Base-by-base conservation (phyloP, 495 filamentous ascomycete genomes). In the Aspergillus olivimuriae region DNA sequence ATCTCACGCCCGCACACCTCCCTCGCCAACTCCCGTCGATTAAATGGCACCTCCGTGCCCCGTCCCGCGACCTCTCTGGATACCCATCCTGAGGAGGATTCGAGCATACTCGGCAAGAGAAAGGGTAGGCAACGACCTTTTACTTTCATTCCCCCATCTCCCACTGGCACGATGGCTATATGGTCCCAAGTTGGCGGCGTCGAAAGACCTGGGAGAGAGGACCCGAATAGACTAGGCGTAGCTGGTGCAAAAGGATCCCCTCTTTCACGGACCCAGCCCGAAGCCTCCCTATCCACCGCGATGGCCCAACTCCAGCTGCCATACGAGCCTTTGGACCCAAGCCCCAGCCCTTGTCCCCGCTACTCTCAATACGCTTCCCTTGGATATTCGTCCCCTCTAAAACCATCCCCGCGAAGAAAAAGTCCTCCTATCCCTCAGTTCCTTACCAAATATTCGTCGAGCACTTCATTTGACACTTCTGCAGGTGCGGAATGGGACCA, bases 401-500 rank as follows among this genome's bases (percentile, higher is more conserved):
- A 41, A 42, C 50, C 39, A 42, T 56, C 57, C 32, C 41, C 60
- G 9, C 61, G 50, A 32, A 62, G 46, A 46, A 44, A 55, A 40
- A 48, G 42, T 19, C 47, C 35, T 24, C 50, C 51, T 18, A 24
- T 52, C 1, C 47, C 50, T 1, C 43, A 41, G 5, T 94, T 75
- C 68, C 73, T 95, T 50, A 82, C 74, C 31, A 89, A 85, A 66
- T 68, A 79, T 62, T 86, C 87, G 70, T 79, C 81, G 65, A 58
- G 74, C 49, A 69, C 60, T 43, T 75, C 63, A 48, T 66, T 64
- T 70, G 55, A 68, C 58, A 46, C 46, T 48, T 39, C 34, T 56
- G 42, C 54, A 70, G 67, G 57, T 56, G 60, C 73, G 81, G 85
- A 77, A 43, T 89, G 80, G 76, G 84, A 94, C 60, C 77, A 81